Evolutionary conservation across 192 early-diverging fungal genomes (phyloP), one percentile per base, ranked within the genome.

Genomic region (Gigaspora rosea): DNA sequence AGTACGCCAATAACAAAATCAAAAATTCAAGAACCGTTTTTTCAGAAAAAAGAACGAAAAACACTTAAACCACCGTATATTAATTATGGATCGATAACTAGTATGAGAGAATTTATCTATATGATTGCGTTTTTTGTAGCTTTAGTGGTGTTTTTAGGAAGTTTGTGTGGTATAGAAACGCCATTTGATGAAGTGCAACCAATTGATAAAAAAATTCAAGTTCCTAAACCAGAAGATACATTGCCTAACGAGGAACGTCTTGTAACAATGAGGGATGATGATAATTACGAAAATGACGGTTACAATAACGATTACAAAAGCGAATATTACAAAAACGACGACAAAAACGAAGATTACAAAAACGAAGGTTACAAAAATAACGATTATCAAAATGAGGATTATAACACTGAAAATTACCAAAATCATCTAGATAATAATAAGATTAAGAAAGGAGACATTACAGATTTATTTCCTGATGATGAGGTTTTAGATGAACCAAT

Each of bases 151-250:
- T 75, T 75, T 50, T 36, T 75, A 2, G 47, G 46, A 18, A 63
- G 61, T 51, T 64, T 75, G 18, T n/a, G 16, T 22, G 74, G 74
- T 5, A 15, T 75, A 33, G 74, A 62, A 41, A 8, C 10, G n/a
- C 59, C 62, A 1, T 22, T 65, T 49, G 74, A 75, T 36, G 74
- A 75, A 64, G 58, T 64, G 2, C 3, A 32, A 22, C 18, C 47
- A 13, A 61, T 12, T 41, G 8, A 41, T 46, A 61, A 20, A 20
- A 18, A n/a, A 15, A 8, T 41, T 8, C 27, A 27, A 27, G 27
- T 27, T 27, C 27, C 27, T 27, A 27, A 27, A 27, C 27, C 27
- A 27, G 27, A 27, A 27, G 27, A 27, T 27, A 27, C 27, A 27
- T 10, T 22, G 2, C 7, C 15, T 20, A 46, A 47, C 35, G 36